These are phyloP conservation scores for Beauveria medogensis DNA, from an alignment of 2,329 filamentous ascomycete genomes.

Conservation along the genomic window DNA sequence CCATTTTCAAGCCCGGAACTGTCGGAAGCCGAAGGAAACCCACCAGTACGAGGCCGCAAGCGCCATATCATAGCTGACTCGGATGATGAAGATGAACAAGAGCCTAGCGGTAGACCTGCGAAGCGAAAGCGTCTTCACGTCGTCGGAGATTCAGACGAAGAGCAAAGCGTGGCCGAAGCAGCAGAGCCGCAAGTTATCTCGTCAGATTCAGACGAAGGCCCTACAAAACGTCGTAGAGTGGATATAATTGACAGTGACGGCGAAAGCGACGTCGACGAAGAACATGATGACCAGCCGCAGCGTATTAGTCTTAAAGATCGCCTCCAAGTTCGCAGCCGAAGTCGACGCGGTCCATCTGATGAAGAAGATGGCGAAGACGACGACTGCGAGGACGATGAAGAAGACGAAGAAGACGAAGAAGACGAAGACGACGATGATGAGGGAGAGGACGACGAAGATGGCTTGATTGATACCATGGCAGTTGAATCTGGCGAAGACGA, in stretches of 20 bases:
- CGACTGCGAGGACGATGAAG: slow-evolving; percentile 15
- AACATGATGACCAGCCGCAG: slow-evolving; percentile 12
- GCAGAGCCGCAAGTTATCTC: slow-evolving; percentile 6
- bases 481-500: slow-evolving; percentile 24
- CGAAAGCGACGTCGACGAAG: slow-evolving; percentile 13
- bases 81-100: slow-evolving; percentile 19
- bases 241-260: neutral
- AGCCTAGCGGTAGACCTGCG: neutral
- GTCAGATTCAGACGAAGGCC: slow-evolving; percentile 4
- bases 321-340: slow-evolving; percentile 13
- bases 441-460: slow-evolving; percentile 17
- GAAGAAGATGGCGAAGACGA: slow-evolving; percentile 15
- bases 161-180: neutral
- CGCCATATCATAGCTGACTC: slow-evolving; percentile 24
- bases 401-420: slow-evolving; percentile 1
- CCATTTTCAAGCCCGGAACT: slow-evolving; percentile 25
- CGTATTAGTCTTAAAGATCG: slow-evolving; percentile 18
- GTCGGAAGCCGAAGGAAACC: slow-evolving; percentile 10
- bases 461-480: slow-evolving; percentile 25
- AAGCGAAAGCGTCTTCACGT: slow-evolving; percentile 20
- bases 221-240: neutral
- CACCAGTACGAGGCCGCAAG: slow-evolving; percentile 17
- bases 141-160: slow-evolving; percentile 17
- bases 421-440: slow-evolving; percentile 15
- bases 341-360: neutral